Evolutionary conservation across 306 rosid species (phyloP).

Genomic region (Begonia masoniana): DNA sequence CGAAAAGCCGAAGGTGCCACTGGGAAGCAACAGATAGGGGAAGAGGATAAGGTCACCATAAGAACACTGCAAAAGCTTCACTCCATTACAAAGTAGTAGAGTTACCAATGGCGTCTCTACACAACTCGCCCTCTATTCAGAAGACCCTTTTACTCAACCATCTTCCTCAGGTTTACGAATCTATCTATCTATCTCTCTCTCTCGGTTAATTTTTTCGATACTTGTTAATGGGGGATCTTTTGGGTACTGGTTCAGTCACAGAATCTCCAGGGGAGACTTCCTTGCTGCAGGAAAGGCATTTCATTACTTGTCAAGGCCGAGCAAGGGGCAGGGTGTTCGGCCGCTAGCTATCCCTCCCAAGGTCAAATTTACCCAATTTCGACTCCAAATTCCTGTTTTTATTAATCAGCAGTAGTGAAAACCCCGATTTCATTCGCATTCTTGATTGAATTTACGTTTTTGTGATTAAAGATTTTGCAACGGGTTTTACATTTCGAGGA

Average conservation of each 20-base stretch:
- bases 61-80: background rate
- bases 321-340: slow-evolving; percentile 30
- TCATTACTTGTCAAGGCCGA: slow-evolving; percentile 46
- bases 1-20: too few relatives aligned
- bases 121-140: slow-evolving; percentile 30
- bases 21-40: slow-evolving; percentile 5
- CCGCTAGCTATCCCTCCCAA: slow-evolving; percentile 31
- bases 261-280: slow-evolving; percentile 30
- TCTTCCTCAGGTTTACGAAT: slow-evolving; percentile 45
- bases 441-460: background rate
- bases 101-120: slow-evolving; percentile 9
- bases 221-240: slow-evolving; percentile 1
- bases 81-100: background rate
- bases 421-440: background rate
- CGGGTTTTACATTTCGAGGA: too few relatives aligned
- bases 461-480: background rate
- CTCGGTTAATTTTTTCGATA: background rate
- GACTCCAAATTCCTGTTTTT: background rate
- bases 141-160: slow-evolving; percentile 40
- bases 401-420: background rate
- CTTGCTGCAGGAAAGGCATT: slow-evolving; percentile 41
- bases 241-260: slow-evolving; percentile 22
- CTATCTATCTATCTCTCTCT: slow-evolving; percentile 1
- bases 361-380: slow-evolving; percentile 22
- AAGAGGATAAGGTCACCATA: slow-evolving; percentile 23